Percentiles rank a stretch among this genome's conserved stretches.
These are phyloP conservation scores for Isabelozyma gotoi DNA, from an alignment of 805 yeast species.

Conservation along the genomic window DNA sequence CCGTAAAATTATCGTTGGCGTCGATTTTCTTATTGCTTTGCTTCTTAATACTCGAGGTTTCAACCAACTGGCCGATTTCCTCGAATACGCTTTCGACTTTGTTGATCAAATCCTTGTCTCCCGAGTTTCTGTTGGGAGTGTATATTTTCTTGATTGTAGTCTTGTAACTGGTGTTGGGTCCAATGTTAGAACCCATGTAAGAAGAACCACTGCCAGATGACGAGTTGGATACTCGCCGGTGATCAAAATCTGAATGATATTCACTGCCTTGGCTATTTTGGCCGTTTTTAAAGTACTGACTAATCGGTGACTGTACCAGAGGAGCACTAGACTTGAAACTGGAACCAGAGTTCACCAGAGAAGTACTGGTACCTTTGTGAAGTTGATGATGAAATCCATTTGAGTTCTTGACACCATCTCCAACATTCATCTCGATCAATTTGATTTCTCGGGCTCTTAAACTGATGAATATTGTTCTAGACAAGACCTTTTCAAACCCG, in stretches of 20 bases:
- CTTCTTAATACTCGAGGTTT: not conserved
- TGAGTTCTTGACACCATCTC: conserved; percentile 5
- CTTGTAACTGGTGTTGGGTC: conserved; percentile 22
- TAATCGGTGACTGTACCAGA: not conserved
- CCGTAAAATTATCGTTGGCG: not conserved
- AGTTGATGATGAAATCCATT: not conserved
- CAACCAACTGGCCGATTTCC: conserved; percentile 20
- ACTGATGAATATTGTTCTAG: conserved; percentile 42
- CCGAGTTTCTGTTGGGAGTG: conserved; percentile 32
- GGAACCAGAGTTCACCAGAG: too few relatives aligned
- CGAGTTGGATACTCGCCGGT: not conserved
- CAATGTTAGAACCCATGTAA: not conserved
- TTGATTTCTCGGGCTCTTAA: conserved; percentile 46
- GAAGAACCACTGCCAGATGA: not conserved
- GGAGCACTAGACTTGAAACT: not conserved
- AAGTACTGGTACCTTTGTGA: not conserved
- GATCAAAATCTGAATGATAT: too few relatives aligned
- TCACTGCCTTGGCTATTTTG: not conserved
- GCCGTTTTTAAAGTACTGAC: not conserved
- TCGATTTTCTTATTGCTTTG: not conserved
- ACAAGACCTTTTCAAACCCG: conserved; percentile 25
- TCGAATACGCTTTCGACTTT: conserved; percentile 27
- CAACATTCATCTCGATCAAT: conserved; percentile 38
- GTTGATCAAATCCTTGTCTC: conserved; percentile 26
- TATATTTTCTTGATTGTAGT: conserved; percentile 37